These are phyloP conservation scores for Fusarium kyushuense DNA, from an alignment of 2,329 filamentous ascomycete genomes.

Conservation along the genomic window DNA sequence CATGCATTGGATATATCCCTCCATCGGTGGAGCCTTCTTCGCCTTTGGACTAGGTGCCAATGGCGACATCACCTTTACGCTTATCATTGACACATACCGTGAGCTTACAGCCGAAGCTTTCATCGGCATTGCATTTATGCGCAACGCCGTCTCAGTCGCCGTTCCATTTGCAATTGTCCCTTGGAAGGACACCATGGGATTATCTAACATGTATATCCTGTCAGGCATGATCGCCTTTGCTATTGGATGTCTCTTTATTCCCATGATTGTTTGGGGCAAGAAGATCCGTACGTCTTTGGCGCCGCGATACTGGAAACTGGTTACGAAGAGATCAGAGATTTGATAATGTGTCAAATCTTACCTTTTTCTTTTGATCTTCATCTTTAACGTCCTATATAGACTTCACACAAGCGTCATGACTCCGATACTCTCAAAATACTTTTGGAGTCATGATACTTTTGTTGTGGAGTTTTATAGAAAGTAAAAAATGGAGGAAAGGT, in stretches of 20 bases:
- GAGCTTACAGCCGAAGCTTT: constrained; percentile 49
- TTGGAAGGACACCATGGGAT: constrained; percentile 50
- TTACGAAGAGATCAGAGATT: constrained; percentile 33
- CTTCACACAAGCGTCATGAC: too few species aligned
- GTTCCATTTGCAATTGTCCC: constrained; percentile 48
- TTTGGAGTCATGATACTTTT: too few species aligned
- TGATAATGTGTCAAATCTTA: constrained; percentile 1
- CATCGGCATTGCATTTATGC: constrained; percentile 50
- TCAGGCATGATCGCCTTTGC: constrained; percentile 42
- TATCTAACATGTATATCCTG: constrained; percentile 49
- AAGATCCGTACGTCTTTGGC: constrained; percentile 40
- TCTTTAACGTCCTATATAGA: too few species aligned
- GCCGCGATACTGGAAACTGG: constrained; percentile 44
- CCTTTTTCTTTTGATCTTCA: too few species aligned
- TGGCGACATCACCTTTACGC: constrained; percentile 52
- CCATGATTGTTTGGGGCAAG: constrained; percentile 52
- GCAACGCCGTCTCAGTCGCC: constrained; percentile 49
- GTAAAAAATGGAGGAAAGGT: too few species aligned
- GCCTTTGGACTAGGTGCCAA: constrained; percentile 56
- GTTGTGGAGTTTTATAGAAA: too few species aligned
- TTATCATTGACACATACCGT: constrained; percentile 54
- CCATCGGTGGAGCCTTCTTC: constrained; percentile 53
- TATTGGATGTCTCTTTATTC: constrained; percentile 45
- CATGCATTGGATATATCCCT: constrained; percentile 58
- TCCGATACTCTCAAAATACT: too few species aligned